A percentile compares a stretch with the other conserved stretches of the same genome.
These are phyloP conservation scores for Scorias spongiosa DNA, from an alignment of 2,329 filamentous ascomycete genomes.

Conservation along the genomic window DNA sequence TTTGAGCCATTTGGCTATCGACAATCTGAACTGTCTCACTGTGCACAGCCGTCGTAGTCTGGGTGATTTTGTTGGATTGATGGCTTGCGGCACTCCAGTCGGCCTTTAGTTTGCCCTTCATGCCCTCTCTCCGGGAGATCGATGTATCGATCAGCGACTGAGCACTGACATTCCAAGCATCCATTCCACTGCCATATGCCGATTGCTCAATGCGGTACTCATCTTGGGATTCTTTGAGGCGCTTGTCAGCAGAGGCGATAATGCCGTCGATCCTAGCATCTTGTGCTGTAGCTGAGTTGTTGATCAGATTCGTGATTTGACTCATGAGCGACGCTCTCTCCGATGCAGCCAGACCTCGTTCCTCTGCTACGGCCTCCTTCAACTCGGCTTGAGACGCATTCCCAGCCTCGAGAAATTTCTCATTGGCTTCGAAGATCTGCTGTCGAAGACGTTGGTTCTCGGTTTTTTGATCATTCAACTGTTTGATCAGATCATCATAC, in stretches of 20 bases:
- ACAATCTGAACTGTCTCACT: slow-evolving; percentile 82
- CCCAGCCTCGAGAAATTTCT: slow-evolving; percentile 53
- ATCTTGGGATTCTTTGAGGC: slow-evolving; percentile 30
- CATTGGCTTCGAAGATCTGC: slow-evolving; percentile 57
- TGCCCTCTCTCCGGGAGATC: slow-evolving; percentile 53
- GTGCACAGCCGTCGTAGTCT: slow-evolving; percentile 73
- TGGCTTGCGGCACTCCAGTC: slow-evolving; percentile 73
- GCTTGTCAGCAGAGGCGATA: slow-evolving; percentile 47
- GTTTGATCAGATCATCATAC: slow-evolving; percentile 65
- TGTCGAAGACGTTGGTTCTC: slow-evolving; percentile 60
- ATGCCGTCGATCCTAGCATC: slow-evolving; percentile 53
- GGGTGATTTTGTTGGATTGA: slow-evolving; percentile 69
- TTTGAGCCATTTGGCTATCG: slow-evolving; percentile 72
- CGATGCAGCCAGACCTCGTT: slow-evolving; percentile 53
- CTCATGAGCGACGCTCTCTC: slow-evolving; percentile 61
- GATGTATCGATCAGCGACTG: slow-evolving; percentile 55
- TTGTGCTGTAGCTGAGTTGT: slow-evolving; percentile 57
- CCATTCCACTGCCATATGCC: slow-evolving; percentile 56
- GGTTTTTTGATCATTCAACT: slow-evolving; percentile 58
- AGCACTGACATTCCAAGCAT: slow-evolving; percentile 57
- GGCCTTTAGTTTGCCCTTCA: slow-evolving; percentile 70
- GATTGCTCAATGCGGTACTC: slow-evolving; percentile 42
- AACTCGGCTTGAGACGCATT: slow-evolving; percentile 50
- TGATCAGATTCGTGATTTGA: slow-evolving; percentile 66
- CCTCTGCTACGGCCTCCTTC: slow-evolving; percentile 56